Percentiles rank a stretch among this genome's conserved stretches.
These are phyloP conservation scores for Chlamydomonas sphaeroides DNA, from an alignment of 139 green algal genomes.

Conservation along the genomic window DNA sequence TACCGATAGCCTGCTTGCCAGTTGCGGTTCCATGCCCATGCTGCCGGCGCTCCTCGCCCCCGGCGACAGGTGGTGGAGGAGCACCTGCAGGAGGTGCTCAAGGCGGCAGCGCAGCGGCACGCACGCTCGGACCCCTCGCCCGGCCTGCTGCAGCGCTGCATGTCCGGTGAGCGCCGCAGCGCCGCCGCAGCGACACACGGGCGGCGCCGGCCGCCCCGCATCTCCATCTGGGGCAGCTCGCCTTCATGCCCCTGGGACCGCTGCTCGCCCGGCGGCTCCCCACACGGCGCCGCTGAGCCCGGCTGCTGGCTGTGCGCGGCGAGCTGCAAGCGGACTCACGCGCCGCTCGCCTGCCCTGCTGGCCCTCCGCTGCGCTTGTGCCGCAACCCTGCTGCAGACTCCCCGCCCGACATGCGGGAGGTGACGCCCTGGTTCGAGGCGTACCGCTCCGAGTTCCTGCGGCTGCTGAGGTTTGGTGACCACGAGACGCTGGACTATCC, in stretches of 20 bases:
- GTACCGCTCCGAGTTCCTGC: conserved; percentile 82
- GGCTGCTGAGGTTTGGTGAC: conserved; percentile 83
- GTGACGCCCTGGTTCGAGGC: conserved; percentile 81
- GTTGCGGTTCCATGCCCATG: too few relatives aligned
- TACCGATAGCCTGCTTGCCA: too few relatives aligned
- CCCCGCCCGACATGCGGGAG: conserved; percentile 31
- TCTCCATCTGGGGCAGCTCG: too few relatives aligned
- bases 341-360: too few relatives aligned
- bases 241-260: too few relatives aligned
- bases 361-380: too few relatives aligned
- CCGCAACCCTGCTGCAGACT: not conserved
- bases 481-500: conserved; percentile 91
- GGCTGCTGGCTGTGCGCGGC: not conserved
- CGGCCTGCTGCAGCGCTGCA: conserved; percentile 38
- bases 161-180: conserved; percentile 24
- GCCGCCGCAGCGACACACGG: too few relatives aligned
- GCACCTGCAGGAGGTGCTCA: conserved; percentile 69
- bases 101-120: conserved; percentile 39
- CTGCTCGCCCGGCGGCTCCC: too few relatives aligned
- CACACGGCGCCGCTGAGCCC: too few relatives aligned
- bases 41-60: too few relatives aligned
- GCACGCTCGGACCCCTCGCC: conserved; percentile 13
- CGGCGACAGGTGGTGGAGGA: conserved; percentile 75
- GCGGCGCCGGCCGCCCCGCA: too few relatives aligned
- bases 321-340: too few relatives aligned